Conservation (phyloP, 2,329 filamentous ascomycete species). For the Sphaerulina populicola region DNA sequence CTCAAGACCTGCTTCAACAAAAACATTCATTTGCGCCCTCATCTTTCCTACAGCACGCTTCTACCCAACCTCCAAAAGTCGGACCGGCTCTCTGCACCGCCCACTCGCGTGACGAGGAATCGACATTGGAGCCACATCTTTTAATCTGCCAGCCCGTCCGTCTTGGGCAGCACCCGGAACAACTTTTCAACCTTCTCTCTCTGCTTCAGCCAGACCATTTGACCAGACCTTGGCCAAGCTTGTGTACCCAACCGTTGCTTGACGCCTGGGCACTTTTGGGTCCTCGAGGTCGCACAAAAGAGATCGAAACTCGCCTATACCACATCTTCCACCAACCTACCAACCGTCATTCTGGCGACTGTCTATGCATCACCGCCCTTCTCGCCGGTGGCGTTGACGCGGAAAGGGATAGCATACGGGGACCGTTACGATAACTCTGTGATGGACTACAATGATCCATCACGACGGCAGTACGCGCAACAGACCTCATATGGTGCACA, state of each 20-base stretch:
- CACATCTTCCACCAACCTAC: slow-evolving; percentile 4
- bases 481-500: slow-evolving; percentile 26
- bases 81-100: slow-evolving; percentile 1
- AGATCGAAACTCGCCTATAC: neutral
- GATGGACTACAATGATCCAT: slow-evolving; percentile 33
- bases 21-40: slow-evolving; percentile 2
- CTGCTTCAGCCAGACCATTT: slow-evolving; percentile 10
- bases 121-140: slow-evolving; percentile 2
- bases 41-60: neutral
- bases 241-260: neutral
- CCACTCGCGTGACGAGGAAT: slow-evolving; percentile 6
- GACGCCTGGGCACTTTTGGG: slow-evolving; percentile 6
- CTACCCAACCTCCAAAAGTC: neutral
- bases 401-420: slow-evolving; percentile 19
- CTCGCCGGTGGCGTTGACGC: slow-evolving; percentile 28
- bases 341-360: slow-evolving; percentile 26
- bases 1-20: slow-evolving; percentile 17
- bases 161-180: slow-evolving; percentile 22
- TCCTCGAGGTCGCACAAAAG: slow-evolving; percentile 1
- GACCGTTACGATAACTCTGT: slow-evolving; percentile 20
- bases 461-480: slow-evolving; percentile 30
- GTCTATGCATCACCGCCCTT: slow-evolving; percentile 30
- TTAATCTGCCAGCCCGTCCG: slow-evolving; percentile 15
- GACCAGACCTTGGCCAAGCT: slow-evolving; percentile 10
- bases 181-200: slow-evolving; percentile 18